These are phyloP conservation scores for Atalantia buxifolia DNA, from an alignment of 345 rosid genomes.

Conservation along the genomic window DNA sequence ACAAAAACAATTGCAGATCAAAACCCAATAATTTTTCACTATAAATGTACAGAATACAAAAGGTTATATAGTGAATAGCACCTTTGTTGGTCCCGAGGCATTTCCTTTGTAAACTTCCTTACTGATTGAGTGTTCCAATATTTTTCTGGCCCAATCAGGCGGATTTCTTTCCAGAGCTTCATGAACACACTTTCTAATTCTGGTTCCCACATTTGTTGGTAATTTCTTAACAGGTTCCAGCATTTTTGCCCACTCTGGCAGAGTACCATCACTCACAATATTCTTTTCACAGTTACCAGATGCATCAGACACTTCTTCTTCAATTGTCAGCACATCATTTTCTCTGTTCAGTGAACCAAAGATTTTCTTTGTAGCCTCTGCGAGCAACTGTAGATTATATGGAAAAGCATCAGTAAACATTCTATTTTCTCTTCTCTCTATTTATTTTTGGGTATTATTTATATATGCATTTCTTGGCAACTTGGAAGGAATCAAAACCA, in stretches of 20 bases:
- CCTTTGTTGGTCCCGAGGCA: slow-evolving; percentile 99
- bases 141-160: slow-evolving; percentile 91
- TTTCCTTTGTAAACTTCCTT: slow-evolving; percentile 98
- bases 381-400: slow-evolving; percentile 78
- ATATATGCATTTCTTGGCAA: background rate
- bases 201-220: slow-evolving; percentile 98
- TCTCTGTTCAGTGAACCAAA: slow-evolving; percentile 58
- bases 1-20: background rate
- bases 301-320: slow-evolving; percentile 61
- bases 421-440: background rate
- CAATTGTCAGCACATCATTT: slow-evolving; percentile 56
- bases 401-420: slow-evolving; percentile 16
- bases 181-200: slow-evolving; percentile 89
- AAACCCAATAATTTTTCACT: background rate
- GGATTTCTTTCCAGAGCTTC: slow-evolving; percentile 78
- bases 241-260: slow-evolving; percentile 85
- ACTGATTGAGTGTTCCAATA: slow-evolving; percentile 86
- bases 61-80: slow-evolving; percentile 21
- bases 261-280: slow-evolving; percentile 40
- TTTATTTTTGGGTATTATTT: background rate
- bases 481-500: background rate
- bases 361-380: slow-evolving; percentile 82
- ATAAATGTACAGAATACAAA: slow-evolving; percentile 18
- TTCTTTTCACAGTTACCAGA: slow-evolving; percentile 46
- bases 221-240: slow-evolving; percentile 90